Conservation (phyloP, 495 filamentous ascomycete genomes). For the Daldinia concentrica region DNA sequence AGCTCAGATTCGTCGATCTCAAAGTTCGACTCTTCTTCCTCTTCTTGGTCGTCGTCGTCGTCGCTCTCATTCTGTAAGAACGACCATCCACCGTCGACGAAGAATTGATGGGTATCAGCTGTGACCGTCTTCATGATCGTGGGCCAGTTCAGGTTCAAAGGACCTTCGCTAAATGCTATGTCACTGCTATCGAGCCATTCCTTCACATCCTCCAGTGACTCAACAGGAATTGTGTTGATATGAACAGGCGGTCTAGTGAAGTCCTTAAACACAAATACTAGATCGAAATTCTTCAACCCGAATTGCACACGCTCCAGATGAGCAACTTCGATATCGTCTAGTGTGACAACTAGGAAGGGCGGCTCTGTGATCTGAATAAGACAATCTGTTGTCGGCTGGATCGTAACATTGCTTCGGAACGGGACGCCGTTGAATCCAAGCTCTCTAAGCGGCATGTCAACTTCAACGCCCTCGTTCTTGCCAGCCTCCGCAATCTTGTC, state of each 20-base stretch:
- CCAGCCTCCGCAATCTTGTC: constrained; percentile 96
- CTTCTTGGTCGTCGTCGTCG: constrained; percentile 78
- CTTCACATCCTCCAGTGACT: constrained; percentile 92
- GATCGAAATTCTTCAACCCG: constrained; percentile 98
- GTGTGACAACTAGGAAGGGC: constrained; percentile 91
- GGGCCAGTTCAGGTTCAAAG: constrained; percentile 96
- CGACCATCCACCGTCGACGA: constrained; percentile 92
- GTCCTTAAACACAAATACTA: constrained; percentile 98
- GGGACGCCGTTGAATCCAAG: constrained; percentile 97
- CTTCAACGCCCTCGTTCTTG: constrained; percentile 81
- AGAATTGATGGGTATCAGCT: constrained; percentile 92
- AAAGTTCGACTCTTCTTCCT: constrained; percentile 87
- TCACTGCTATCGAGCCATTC: constrained; percentile 97
- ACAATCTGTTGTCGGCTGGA: constrained; percentile 96
- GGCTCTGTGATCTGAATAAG: constrained; percentile 98
- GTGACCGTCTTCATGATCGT: constrained; percentile 99
- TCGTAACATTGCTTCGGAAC: constrained; percentile 90
- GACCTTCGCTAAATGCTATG: constrained; percentile 92
- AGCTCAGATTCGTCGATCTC: constrained; percentile 88
- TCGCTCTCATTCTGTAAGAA: constrained; percentile 91
- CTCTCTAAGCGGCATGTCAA: constrained; percentile 96
- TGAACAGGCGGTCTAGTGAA: constrained; percentile 86
- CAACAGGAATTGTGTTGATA: constrained; percentile 98
- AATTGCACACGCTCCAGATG: constrained; percentile 98
- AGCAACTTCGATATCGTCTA: constrained; percentile 95